Evolutionary conservation across 129 eudicot species (phyloP).

Genomic region (Artemisia argyi): DNA sequence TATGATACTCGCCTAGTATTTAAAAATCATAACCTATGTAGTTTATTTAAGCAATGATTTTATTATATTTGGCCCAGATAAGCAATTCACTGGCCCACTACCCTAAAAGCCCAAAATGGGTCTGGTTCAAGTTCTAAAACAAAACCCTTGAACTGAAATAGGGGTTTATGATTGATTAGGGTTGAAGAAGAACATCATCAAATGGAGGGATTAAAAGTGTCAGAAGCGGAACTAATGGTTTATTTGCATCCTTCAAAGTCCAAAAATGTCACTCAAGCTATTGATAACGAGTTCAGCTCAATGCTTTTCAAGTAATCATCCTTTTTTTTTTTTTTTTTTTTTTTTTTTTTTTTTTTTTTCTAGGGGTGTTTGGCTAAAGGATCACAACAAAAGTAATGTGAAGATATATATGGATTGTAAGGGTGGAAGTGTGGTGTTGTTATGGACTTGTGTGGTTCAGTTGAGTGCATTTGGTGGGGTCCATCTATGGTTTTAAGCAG

Average conservation of each 20-base stretch:
- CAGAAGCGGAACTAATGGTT: slow-evolving; percentile 61
- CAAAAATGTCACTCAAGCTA: slow-evolving; percentile 48
- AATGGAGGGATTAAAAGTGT: slow-evolving; percentile 86
- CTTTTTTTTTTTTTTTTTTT: too few relatives aligned
- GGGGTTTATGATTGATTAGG: too few relatives aligned
- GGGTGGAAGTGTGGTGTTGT: slow-evolving; percentile 68
- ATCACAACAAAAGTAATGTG: slow-evolving; percentile 37
- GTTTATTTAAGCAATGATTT: too few relatives aligned
- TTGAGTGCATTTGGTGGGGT: slow-evolving; percentile 68
- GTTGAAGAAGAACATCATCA: not conserved
- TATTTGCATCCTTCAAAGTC: slow-evolving; percentile 85
- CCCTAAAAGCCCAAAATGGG: too few relatives aligned
- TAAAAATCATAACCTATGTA: too few relatives aligned
- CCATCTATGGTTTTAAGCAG: slow-evolving; percentile 71
- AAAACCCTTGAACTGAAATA: too few relatives aligned
- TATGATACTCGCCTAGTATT: too few relatives aligned
- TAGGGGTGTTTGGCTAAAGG: too few relatives aligned
- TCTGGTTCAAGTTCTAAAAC: too few relatives aligned
- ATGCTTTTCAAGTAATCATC: slow-evolving; percentile 68
- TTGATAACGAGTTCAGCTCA: slow-evolving; percentile 62
- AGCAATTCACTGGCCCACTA: too few relatives aligned
- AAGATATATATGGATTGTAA: slow-evolving; percentile 85
- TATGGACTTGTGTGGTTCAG: slow-evolving; percentile 94
- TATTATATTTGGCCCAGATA: too few relatives aligned
- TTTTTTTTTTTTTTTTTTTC: too few relatives aligned